Evolutionary conservation across 768 basidiomycete species (phyloP).

Genomic region (Candolleomyces efflorescens): DNA sequence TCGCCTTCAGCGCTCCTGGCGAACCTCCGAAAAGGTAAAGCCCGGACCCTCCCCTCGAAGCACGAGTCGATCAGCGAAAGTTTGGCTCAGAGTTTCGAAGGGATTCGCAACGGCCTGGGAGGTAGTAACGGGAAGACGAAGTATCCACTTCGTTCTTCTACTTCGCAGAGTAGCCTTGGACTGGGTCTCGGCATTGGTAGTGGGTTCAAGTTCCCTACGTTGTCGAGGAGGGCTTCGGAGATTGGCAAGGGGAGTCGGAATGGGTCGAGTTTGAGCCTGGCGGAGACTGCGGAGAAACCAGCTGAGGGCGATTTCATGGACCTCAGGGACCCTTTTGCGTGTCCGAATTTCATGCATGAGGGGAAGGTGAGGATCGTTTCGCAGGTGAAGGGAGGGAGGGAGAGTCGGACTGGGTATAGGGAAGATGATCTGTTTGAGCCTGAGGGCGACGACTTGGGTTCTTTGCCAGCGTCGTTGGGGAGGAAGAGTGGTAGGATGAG

Average conservation of each 20-base stretch:
- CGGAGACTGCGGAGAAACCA: constrained; percentile 9
- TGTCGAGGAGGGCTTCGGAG: constrained; percentile 7
- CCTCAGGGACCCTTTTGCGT: constrained; percentile 28
- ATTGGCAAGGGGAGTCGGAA: constrained; percentile 3
- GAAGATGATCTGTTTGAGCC: constrained; percentile 9
- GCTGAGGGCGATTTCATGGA: constrained; percentile 27
- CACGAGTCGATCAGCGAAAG: constrained; percentile 7
- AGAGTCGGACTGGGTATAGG: constrained; percentile 8
- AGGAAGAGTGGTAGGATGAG: constrained; percentile 18
- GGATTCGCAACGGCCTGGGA: constrained; percentile 9
- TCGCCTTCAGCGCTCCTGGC: constrained; percentile 4
- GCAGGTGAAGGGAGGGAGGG: constrained; percentile 3
- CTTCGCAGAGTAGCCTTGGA: constrained; percentile 8
- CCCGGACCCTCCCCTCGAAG: constrained; percentile 8
- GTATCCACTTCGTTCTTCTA: constrained; percentile 11
- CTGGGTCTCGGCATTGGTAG: constrained; percentile 4
- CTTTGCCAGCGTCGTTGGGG: background rate
- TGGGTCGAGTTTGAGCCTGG: background rate
- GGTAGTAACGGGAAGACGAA: constrained; percentile 11
- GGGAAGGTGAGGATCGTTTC: constrained; percentile 6
- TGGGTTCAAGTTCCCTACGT: constrained; percentile 7
- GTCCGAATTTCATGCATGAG: constrained; percentile 12
- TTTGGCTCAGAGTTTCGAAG: constrained; percentile 6
- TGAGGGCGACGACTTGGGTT: constrained; percentile 1
- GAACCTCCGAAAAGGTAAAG: constrained; percentile 4